Evolutionary conservation across 345 rosid species (phyloP), one percentile per base, ranked within the genome.

Genomic region (Excoecaria cochinchinensis): DNA sequence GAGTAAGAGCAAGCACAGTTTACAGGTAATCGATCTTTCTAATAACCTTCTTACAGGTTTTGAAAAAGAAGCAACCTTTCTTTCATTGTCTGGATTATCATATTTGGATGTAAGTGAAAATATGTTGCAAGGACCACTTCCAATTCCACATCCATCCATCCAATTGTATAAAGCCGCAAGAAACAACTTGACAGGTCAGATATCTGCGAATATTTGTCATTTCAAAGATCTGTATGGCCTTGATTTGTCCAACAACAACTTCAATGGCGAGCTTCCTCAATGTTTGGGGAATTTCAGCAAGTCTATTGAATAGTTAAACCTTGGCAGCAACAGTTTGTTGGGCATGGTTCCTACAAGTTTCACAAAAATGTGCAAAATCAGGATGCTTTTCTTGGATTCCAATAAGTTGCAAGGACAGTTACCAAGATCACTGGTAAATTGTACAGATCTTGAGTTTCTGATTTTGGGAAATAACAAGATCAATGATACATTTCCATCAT

Each of bases 321-420:
- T 83, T 5, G 48, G 10, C 10, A 72, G 76, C 42, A 82, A 85
- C 48, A 78, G 53, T 19, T 78, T 82, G 21, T 74, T 63, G 5
- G 82, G 82, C 19, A 0, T 0, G 60, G 21, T 82, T 47, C 87
- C 83, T 8, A 7, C 22, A n/a, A 38, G 13, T 12, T 24, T 6
- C 44, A 11, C 68, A 13, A 16, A 15, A 16, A 5, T 16, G 19
- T 53, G 58, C 58, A 53, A 31, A 13, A 42, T 57, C 48, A 4
- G 8, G 48, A 44, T 44, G 8, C 48, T 44, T 44, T 44, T 44
- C 48, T 44, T 44, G 48, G 9, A 42, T 5, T 4, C 10, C 7
- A 78, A 73, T 73, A 62, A 50, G 16, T 17, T 77, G 6, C 38
- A n/a, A 13, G 81, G 78, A n/a, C 64, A 22, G 3, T 7, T 79